Evolutionary conservation across 805 yeast genomes (phyloP).

Genomic region (Lipomyces chichibuensis): DNA sequence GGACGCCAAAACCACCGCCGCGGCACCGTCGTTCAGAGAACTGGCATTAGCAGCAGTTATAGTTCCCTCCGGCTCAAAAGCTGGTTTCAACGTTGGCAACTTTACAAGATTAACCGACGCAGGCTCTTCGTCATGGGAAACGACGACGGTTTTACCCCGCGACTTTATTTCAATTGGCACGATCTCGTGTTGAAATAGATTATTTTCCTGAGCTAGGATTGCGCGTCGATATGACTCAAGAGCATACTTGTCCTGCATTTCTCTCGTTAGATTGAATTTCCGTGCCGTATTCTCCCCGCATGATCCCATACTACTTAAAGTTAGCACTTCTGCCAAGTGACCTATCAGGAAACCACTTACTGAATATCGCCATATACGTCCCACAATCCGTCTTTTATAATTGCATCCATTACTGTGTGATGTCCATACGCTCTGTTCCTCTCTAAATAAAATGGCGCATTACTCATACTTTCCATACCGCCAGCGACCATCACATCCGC

Average conservation of each 20-base stretch:
- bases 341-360: constrained; percentile 35
- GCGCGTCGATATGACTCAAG: constrained; percentile 81
- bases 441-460: constrained; percentile 77
- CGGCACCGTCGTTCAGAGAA: constrained; percentile 93
- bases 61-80: constrained; percentile 89
- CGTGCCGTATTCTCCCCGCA: constrained; percentile 93
- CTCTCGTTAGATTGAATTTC: constrained; percentile 73
- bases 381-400: constrained; percentile 77
- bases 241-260: constrained; percentile 84
- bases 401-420: constrained; percentile 58
- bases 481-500: constrained; percentile 96
- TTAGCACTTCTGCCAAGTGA: not conserved
- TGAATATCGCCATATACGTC: constrained; percentile 74
- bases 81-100: constrained; percentile 79
- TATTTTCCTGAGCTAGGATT: constrained; percentile 65
- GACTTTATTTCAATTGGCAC: constrained; percentile 76
- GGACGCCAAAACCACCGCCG: constrained; percentile 84
- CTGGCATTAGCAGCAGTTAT: constrained; percentile 96
- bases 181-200: constrained; percentile 77
- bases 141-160: constrained; percentile 67
- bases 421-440: constrained; percentile 53
- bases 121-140: constrained; percentile 78
- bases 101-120: constrained; percentile 69
- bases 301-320: constrained; percentile 72
- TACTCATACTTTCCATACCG: constrained; percentile 97